A percentile compares a stretch with the other conserved stretches of the same genome.
Evolutionary conservation across 108 stramenopile species (phyloP).

Genomic region (Cylindrotheca fusiformis): DNA sequence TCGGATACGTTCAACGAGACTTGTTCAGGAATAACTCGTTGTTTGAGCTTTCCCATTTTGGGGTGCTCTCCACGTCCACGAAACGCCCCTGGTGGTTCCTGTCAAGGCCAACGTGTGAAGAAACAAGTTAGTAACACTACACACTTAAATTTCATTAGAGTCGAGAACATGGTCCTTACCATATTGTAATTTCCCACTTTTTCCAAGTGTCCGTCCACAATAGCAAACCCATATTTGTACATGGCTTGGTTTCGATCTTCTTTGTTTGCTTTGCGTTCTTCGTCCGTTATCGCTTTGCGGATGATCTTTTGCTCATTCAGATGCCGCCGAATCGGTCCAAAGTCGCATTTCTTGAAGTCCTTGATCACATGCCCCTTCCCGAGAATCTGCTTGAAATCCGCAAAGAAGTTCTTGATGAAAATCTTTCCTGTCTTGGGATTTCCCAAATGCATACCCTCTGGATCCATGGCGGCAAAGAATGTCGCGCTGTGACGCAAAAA

Average conservation of each 20-base stretch:
- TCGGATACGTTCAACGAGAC: conserved; percentile 85
- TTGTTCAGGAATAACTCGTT: conserved; percentile 87
- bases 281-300: conserved; percentile 92
- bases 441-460: conserved; percentile 93
- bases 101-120: conserved; percentile 8
- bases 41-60: conserved; percentile 97
- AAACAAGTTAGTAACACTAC: neutral
- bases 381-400: conserved; percentile 80
- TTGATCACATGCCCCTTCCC: conserved; percentile 83
- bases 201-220: conserved; percentile 98
- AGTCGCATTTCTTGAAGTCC: conserved; percentile 94
- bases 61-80: conserved; percentile 99
- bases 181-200: conserved; percentile 90
- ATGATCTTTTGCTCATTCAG: conserved; percentile 88
- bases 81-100: conserved; percentile 97
- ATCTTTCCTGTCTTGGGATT: conserved; percentile 89
- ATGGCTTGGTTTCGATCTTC: conserved; percentile 76
- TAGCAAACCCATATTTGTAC: conserved; percentile 86
- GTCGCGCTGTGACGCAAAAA: conserved; percentile 66
- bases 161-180: conserved; percentile 6
- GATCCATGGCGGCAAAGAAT: conserved; percentile 96
- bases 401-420: conserved; percentile 96
- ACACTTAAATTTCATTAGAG: conserved; percentile 1
- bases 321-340: conserved; percentile 84
- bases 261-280: conserved; percentile 90